These are phyloP conservation scores for Poa annua DNA, from an alignment of 176 grass and related monocot species.

Conservation along the genomic window DNA sequence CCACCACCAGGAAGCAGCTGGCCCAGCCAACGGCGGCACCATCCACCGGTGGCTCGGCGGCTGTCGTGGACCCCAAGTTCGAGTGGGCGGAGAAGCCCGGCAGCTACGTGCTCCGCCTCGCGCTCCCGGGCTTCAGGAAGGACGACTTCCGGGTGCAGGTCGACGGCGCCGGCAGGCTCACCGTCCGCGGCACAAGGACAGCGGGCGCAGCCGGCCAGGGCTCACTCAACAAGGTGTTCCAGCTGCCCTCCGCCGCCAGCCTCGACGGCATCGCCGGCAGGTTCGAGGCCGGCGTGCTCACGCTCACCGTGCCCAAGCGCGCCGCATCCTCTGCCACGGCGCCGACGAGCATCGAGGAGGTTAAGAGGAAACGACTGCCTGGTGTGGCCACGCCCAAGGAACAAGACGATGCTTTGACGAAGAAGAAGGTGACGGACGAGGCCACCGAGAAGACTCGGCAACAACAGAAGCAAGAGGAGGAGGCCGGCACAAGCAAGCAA, in stretches of 20 bases:
- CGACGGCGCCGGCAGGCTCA: constrained; percentile 53
- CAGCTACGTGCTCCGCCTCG: neutral
- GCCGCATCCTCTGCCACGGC: neutral
- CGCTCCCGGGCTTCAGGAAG: constrained; percentile 50
- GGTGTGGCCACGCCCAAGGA: neutral
- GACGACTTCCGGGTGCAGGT: constrained; percentile 68
- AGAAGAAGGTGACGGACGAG: neutral
- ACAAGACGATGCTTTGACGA: no score
- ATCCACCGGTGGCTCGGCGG: neutral
- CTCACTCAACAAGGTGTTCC: constrained; percentile 42
- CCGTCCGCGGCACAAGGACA: constrained; percentile 40
- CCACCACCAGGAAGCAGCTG: neutral
- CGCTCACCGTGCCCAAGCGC: constrained; percentile 53
- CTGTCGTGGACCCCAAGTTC: neutral
- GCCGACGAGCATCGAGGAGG: neutral
- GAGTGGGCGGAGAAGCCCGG: neutral
- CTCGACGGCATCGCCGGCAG: constrained; percentile 52
- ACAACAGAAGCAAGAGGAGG: neutral
- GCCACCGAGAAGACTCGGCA: neutral
- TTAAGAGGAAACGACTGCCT: neutral
- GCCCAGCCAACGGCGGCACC: neutral
- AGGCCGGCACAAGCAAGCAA: neutral
- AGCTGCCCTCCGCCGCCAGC: constrained; percentile 49
- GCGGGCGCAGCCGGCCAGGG: no score
- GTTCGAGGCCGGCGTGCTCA: constrained; percentile 48